Conservation (phyloP, 2,329 filamentous ascomycete species). For the Cryphonectria parasitica region DNA sequence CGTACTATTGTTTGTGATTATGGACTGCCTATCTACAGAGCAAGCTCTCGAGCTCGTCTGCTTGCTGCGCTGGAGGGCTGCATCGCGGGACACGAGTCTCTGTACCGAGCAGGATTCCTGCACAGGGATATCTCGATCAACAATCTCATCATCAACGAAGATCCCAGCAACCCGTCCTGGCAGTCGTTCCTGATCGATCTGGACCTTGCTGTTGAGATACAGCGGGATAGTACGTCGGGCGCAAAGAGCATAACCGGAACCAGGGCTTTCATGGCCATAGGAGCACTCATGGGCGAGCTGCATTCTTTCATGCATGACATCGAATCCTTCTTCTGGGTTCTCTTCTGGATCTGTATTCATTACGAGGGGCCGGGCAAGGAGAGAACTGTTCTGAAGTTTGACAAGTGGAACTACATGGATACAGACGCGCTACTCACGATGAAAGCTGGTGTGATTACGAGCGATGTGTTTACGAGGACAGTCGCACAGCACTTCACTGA, state of each 20-base stretch:
- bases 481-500: too few species aligned
- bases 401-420: constrained; percentile 33
- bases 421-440: too few species aligned
- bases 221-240: constrained; percentile 37
- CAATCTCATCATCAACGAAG: constrained; percentile 47
- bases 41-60: constrained; percentile 37
- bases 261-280: constrained; percentile 51
- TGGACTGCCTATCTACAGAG: constrained; percentile 41
- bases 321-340: constrained; percentile 53
- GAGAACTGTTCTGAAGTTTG: constrained; percentile 34
- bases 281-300: constrained; percentile 44
- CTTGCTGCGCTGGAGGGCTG: constrained; percentile 39
- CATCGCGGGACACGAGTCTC: constrained; percentile 39
- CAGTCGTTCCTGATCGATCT: constrained; percentile 40
- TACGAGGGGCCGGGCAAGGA: constrained; percentile 35
- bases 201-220: constrained; percentile 41
- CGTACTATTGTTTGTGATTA: constrained; percentile 38
- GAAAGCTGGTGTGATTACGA: too few species aligned
- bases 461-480: too few species aligned
- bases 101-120: constrained; percentile 38
- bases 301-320: constrained; percentile 51
- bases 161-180: constrained; percentile 10
- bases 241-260: too few species aligned
- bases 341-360: constrained; percentile 52
- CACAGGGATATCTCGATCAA: constrained; percentile 43